Evolutionary conservation across 371 early-diverging fungal species (phyloP).

Genomic region (Coemansia sp.): DNA sequence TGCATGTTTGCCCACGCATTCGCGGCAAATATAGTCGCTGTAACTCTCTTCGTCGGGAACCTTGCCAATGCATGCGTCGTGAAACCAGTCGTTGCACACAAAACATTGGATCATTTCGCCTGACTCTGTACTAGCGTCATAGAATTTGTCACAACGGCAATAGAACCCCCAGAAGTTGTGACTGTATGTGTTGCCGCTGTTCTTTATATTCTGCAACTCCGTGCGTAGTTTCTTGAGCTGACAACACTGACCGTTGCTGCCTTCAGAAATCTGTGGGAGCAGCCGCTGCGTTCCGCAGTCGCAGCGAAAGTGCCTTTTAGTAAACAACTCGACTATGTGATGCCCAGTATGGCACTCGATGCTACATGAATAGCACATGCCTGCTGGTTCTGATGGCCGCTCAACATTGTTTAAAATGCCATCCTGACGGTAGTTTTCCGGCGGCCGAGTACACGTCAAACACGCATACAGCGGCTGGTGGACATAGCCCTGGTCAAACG

Average conservation of each 20-base stretch:
- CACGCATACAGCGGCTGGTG: conserved; percentile 84
- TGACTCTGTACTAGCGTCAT: conserved; percentile 72
- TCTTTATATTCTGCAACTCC: conserved; percentile 52
- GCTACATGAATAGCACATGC: conserved; percentile 79
- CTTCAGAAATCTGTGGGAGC: conserved; percentile 8
- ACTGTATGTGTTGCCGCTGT: conserved; percentile 69
- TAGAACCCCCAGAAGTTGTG: conserved; percentile 79
- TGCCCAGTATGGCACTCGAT: conserved; percentile 79
- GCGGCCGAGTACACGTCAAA: conserved; percentile 63
- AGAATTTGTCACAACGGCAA: conserved; percentile 76
- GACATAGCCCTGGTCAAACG: conserved; percentile 71
- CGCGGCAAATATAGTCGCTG: conserved; percentile 78
- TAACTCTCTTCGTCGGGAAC: conserved; percentile 67
- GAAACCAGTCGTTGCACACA: conserved; percentile 85
- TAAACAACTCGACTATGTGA: conserved; percentile 77
- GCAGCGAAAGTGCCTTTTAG: conserved; percentile 80
- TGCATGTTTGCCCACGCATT: conserved; percentile 64
- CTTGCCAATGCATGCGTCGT: conserved; percentile 77
- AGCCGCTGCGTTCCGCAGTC: conserved; percentile 70
- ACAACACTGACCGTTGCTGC: conserved; percentile 21
- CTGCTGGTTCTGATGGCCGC: conserved; percentile 53
- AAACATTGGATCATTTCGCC: conserved; percentile 82
- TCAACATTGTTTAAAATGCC: neutral
- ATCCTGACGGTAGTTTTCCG: conserved; percentile 14
- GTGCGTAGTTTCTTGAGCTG: conserved; percentile 38